Evolutionary conservation across 805 yeast species (phyloP).

Genomic region (Scheffersomyces stipitis): DNA sequence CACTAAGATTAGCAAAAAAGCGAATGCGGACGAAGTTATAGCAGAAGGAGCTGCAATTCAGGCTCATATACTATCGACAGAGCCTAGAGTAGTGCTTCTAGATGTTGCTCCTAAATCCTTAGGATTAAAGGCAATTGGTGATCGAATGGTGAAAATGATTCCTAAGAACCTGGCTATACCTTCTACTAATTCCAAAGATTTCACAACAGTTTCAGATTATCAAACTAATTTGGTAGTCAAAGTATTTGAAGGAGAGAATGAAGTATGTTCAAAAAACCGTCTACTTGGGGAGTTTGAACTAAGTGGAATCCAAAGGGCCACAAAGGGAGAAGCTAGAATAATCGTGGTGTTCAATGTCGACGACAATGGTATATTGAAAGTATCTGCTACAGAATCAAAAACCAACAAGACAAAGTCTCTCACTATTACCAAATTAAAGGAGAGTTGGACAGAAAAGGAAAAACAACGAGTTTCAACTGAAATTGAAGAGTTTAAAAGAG

Average conservation of each 20-base stretch:
- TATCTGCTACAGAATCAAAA: slow-evolving; percentile 86
- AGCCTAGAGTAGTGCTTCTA: slow-evolving; percentile 59
- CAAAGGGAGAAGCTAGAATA: slow-evolving; percentile 88
- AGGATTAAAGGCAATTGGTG: slow-evolving; percentile 97
- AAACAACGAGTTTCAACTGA: slow-evolving; percentile 97
- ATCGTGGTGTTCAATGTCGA: slow-evolving; percentile 88
- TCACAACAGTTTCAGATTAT: slow-evolving; percentile 94
- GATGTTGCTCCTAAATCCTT: slow-evolving; percentile 93
- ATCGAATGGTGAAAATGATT: slow-evolving; percentile 94
- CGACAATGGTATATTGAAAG: slow-evolving; percentile 85
- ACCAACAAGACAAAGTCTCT: slow-evolving; percentile 90
- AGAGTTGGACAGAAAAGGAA: slow-evolving; percentile 89
- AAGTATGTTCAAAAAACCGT: slow-evolving; percentile 91
- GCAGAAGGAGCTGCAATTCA: slow-evolving; percentile 99
- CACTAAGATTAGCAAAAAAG: slow-evolving; percentile 94
- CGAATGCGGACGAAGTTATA: slow-evolving; percentile 99
- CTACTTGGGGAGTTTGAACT: slow-evolving; percentile 83
- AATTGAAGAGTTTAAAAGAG: slow-evolving; percentile 92
- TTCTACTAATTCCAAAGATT: slow-evolving; percentile 90
- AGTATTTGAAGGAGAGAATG: slow-evolving; percentile 95
- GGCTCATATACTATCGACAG: slow-evolving; percentile 81
- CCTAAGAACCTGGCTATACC: slow-evolving; percentile 95
- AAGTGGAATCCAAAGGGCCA: slow-evolving; percentile 85
- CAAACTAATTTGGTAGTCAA: slow-evolving; percentile 94
- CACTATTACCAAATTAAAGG: slow-evolving; percentile 91